Evolutionary conservation across 2,329 filamentous ascomycete genomes (phyloP).

Genomic region (Hymenoscyphus repandus): DNA sequence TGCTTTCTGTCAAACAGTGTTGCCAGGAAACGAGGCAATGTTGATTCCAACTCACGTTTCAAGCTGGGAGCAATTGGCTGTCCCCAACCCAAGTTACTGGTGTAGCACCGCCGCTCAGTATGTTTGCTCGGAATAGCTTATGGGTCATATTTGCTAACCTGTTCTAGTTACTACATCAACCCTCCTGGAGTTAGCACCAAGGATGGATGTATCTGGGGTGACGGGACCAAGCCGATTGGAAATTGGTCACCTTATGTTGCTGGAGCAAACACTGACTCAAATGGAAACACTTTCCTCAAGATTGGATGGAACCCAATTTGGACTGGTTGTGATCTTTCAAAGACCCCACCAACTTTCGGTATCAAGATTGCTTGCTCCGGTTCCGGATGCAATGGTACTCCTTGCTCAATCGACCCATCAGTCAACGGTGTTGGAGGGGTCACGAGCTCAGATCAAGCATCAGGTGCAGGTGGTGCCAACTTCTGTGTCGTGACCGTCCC

Average conservation of each 20-base stretch:
- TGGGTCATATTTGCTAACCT: conserved; percentile 19
- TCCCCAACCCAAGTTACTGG: conserved; percentile 69
- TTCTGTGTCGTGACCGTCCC: conserved; percentile 77
- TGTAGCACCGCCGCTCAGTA: conserved; percentile 68
- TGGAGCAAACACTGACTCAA: conserved; percentile 63
- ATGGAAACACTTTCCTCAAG: conserved; percentile 67
- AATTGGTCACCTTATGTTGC: conserved; percentile 77
- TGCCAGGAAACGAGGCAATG: conserved; percentile 78
- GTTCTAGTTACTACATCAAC: conserved; percentile 67
- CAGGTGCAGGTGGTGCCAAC: conserved; percentile 60
- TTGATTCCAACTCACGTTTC: conserved; percentile 69
- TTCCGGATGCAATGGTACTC: conserved; percentile 64
- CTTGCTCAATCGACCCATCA: conserved; percentile 64
- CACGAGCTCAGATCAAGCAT: conserved; percentile 45
- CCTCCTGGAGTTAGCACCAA: conserved; percentile 56
- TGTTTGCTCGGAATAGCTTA: conserved; percentile 32
- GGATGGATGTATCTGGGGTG: conserved; percentile 69
- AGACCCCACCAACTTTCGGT: conserved; percentile 58
- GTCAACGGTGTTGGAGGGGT: conserved; percentile 53
- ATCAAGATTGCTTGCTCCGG: conserved; percentile 65
- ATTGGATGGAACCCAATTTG: conserved; percentile 76
- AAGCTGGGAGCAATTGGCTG: conserved; percentile 54
- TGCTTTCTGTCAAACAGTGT: conserved; percentile 73
- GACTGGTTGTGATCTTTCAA: conserved; percentile 46
- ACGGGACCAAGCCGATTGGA: conserved; percentile 54